A percentile compares a stretch with the other conserved stretches of the same genome.
Conservation (phyloP, 108 stramenopile genomes). For the Craspedostauros australis region DNA sequence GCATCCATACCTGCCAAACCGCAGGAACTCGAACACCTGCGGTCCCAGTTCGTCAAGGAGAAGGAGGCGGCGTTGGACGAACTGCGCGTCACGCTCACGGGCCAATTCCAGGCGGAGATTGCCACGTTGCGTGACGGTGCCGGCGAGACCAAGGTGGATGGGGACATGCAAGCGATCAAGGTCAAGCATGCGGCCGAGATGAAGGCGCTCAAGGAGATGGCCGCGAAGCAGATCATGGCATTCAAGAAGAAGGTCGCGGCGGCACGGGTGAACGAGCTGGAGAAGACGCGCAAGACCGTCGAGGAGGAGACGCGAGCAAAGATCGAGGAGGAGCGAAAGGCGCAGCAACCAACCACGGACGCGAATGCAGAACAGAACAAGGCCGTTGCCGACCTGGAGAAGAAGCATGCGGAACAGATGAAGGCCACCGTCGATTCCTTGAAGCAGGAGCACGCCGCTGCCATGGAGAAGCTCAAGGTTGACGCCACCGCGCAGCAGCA, state of each 20-base stretch:
- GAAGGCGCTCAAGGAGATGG: constrained; percentile 35
- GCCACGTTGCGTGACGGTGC: too few relatives aligned
- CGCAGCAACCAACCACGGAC: constrained; percentile 14
- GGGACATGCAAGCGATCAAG: constrained; percentile 43
- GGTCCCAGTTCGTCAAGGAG: too few relatives aligned
- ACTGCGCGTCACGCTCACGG: too few relatives aligned
- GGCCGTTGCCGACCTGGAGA: constrained; percentile 9
- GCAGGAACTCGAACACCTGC: too few relatives aligned
- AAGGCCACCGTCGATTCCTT: too few relatives aligned
- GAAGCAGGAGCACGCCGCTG: not conserved
- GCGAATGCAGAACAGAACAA: constrained; percentile 27
- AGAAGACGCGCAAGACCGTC: constrained; percentile 36
- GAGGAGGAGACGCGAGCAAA: constrained; percentile 35
- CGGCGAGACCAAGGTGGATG: too few relatives aligned
- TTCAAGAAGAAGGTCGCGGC: constrained; percentile 54
- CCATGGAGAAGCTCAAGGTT: constrained; percentile 15
- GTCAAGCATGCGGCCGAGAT: constrained; percentile 29
- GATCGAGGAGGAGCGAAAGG: constrained; percentile 12
- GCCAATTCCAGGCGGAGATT: too few relatives aligned
- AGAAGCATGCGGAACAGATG: not conserved
- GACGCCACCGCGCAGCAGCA: constrained; percentile 25
- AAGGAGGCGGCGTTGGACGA: constrained; percentile 18
- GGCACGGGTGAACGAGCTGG: constrained; percentile 40
- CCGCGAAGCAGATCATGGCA: constrained; percentile 30
- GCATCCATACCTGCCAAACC: too few relatives aligned